Conservation (phyloP, 2,329 filamentous ascomycete species). For the Paraphoma chrysanthemicola region DNA sequence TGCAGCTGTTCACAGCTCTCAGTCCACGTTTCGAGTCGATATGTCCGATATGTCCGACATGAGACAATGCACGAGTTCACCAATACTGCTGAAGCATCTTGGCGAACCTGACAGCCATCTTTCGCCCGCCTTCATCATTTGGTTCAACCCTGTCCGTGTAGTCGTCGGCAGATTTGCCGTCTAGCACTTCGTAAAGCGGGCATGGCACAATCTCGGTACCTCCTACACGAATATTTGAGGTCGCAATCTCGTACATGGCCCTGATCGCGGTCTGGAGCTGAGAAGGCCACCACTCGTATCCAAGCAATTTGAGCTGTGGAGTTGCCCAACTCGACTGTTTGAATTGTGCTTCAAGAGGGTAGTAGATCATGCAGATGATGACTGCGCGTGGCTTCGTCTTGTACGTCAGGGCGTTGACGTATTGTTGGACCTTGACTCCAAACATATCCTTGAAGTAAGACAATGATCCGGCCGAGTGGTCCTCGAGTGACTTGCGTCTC, state of each 20-base stretch:
- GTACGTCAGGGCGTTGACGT: constrained; percentile 31
- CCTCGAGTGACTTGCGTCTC: constrained; percentile 25
- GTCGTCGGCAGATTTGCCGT: constrained; percentile 36
- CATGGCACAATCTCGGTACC: constrained; percentile 42
- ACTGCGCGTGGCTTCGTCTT: constrained; percentile 42
- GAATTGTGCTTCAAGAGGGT: constrained; percentile 36
- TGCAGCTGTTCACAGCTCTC: too few species aligned
- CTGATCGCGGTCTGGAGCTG: constrained; percentile 43
- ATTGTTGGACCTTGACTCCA: constrained; percentile 32
- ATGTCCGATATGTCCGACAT: not conserved
- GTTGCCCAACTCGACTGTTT: constrained; percentile 45
- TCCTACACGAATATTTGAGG: constrained; percentile 30
- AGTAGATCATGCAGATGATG: constrained; percentile 50
- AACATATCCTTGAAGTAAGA: constrained; percentile 43
- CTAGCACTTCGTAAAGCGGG: constrained; percentile 39
- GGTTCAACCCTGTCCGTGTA: constrained; percentile 48
- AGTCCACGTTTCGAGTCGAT: not conserved
- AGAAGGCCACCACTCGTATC: constrained; percentile 37
- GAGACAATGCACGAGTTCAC: too few species aligned
- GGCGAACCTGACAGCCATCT: constrained; percentile 41
- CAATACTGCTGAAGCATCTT: constrained; percentile 13
- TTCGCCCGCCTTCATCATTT: constrained; percentile 39
- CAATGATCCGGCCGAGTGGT: constrained; percentile 33
- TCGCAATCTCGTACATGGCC: constrained; percentile 41
- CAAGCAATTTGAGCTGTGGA: constrained; percentile 34